Conservation (phyloP, 768 basidiomycete species). For the Tulasnella sp. region DNA sequence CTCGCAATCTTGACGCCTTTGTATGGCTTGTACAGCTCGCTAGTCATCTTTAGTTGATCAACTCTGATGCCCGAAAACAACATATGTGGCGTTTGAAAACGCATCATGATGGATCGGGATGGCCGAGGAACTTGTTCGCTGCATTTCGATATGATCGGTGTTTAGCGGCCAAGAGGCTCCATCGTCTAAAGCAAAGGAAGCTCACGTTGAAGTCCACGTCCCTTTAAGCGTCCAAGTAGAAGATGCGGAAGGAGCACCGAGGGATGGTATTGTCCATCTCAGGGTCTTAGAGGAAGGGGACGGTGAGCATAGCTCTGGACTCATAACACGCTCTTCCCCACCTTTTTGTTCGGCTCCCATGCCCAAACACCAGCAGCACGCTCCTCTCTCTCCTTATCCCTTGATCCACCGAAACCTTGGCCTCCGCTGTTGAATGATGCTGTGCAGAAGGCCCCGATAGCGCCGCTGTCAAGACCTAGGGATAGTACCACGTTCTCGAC, state of each 20-base stretch:
- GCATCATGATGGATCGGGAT: conserved; percentile 67
- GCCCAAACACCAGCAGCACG: conserved; percentile 66
- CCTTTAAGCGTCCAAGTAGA: conserved; percentile 74
- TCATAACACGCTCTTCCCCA: conserved; percentile 32
- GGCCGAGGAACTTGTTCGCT: conserved; percentile 53
- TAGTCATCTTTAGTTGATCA: conserved; percentile 74
- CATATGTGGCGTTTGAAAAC: conserved; percentile 64
- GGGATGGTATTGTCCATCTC: conserved; percentile 70
- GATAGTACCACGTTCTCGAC: conserved; percentile 64
- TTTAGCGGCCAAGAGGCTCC: background rate
- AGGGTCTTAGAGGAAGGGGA: conserved; percentile 49
- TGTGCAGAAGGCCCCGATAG: conserved; percentile 67
- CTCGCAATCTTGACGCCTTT: conserved; percentile 78
- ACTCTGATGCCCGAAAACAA: conserved; percentile 79
- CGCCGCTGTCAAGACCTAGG: conserved; percentile 69
- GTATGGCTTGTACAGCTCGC: conserved; percentile 84
- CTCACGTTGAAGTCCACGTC: conserved; percentile 66
- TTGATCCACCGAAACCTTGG: conserved; percentile 17
- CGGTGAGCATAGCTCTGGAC: background rate
- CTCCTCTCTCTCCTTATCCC: conserved; percentile 23
- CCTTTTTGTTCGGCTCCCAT: conserved; percentile 67
- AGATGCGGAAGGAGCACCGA: conserved; percentile 43
- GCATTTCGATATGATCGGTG: background rate
- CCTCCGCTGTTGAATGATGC: conserved; percentile 38
- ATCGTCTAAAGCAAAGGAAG: conserved; percentile 15